Base-by-base conservation (phyloP, 75 land plant species). In the Larix kaempferi region DNA sequence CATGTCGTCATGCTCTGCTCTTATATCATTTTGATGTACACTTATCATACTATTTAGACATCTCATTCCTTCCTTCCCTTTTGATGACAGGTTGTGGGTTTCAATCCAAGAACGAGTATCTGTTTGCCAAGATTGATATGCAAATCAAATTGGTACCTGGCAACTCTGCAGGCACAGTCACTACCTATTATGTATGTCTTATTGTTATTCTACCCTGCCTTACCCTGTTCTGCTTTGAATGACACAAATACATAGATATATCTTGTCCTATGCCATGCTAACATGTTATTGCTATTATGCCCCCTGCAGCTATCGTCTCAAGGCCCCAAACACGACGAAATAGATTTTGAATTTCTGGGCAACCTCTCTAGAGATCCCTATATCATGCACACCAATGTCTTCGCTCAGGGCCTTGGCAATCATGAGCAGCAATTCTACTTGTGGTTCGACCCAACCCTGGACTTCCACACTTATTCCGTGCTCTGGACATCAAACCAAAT, bases 301-400 rank as follows among this genome's bases (percentile, higher is more conserved):
- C 49, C 49, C 49, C 49, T 66, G 37, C 65, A 76, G 77, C 65
- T 82, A 55, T 92, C 94, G 5, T 92, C 94, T 14, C 86, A 85
- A 63, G 85, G 80, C 82, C 65, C 84, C 5, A 85, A 90, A 77
- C 94, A 92, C 56, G 92, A 92, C 79, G 92, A 92, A 83, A 86
- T 92, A 62, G 94, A 92, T 33, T 90, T 92, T 77, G 92, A 92
- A 86, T 90, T 90, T 80, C 65, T 92, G 79, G 94, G 94, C 6
- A 92, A 90, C 83, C 81, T 86, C 15, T 83, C 80, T 2, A 81
- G 82, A 2, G 92, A 89, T 79, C 92, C 94, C 1, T 87, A 85
- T 84, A 89, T 89, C 52, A 58, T 91, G 10, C 94, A 91, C 44
- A 91, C 94, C 59, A 91, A 91, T 82, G 89, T 91, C 29, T 90